Evolutionary conservation across 768 basidiomycete genomes (phyloP).

Genomic region (Vararia minispora): DNA sequence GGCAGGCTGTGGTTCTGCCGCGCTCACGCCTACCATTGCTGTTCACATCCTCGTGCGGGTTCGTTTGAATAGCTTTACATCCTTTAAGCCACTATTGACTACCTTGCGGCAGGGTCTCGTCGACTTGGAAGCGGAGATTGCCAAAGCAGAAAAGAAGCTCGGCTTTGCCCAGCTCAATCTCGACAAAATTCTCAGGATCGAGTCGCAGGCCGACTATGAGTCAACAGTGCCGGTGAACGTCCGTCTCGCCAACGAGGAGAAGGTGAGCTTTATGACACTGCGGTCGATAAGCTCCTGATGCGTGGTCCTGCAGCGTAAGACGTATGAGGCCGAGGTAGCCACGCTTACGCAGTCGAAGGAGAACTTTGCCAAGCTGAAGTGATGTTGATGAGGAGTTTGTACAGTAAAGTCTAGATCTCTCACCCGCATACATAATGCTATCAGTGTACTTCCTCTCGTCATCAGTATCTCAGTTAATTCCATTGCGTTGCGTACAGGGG

Average conservation of each 20-base stretch:
- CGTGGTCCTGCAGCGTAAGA: conserved; percentile 42
- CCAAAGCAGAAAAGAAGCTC: conserved; percentile 86
- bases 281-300: too few relatives aligned
- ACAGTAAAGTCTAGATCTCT: too few relatives aligned
- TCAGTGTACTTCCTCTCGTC: too few relatives aligned
- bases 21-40: conserved; percentile 63
- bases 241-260: conserved; percentile 63
- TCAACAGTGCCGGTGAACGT: conserved; percentile 74
- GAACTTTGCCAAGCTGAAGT: conserved; percentile 67
- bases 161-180: conserved; percentile 56
- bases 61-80: conserved; percentile 15
- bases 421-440: too few relatives aligned
- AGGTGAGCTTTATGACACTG: conserved; percentile 52
- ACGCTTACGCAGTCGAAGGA: conserved; percentile 59
- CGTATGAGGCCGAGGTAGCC: conserved; percentile 68
- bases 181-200: conserved; percentile 67
- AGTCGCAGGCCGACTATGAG: conserved; percentile 66
- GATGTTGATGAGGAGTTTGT: too few relatives aligned
- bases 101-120: conserved; percentile 60
- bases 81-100: neutral
- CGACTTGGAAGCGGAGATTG: conserved; percentile 78
- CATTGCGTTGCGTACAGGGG: too few relatives aligned
- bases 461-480: too few relatives aligned
- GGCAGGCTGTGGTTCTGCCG: conserved; percentile 76
- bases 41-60: conserved; percentile 84